phyloP scores from a whole-genome alignment of 163 green algal genomes.

The Chlorella variabilis region DNA sequence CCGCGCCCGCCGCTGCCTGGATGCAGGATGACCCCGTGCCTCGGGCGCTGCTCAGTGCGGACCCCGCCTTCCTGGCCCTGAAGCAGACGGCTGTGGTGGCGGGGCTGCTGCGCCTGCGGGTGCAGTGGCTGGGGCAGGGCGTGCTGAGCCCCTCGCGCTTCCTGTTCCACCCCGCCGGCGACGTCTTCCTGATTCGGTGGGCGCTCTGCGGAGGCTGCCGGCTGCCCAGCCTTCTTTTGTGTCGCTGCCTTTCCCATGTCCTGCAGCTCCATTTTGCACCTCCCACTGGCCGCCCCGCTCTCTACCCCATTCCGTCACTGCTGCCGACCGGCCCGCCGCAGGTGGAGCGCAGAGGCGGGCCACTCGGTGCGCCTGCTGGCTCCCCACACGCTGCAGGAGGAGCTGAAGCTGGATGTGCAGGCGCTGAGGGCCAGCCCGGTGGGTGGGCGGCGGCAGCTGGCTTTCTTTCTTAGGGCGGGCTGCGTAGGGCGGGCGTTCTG shows the following conservation, averaged over 20 bases:
- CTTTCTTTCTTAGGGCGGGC: too few relatives aligned
- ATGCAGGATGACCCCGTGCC: conserved; percentile 72
- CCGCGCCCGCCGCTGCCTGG: too few relatives aligned
- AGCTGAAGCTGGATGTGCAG: conserved; percentile 51
- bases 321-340: too few relatives aligned
- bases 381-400: conserved; percentile 51
- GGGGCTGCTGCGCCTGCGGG: conserved; percentile 40
- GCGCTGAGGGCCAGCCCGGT: conserved; percentile 43
- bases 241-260: too few relatives aligned
- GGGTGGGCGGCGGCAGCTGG: not conserved
- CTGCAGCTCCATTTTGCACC: too few relatives aligned
- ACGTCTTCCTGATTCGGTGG: conserved; percentile 5
- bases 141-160: conserved; percentile 61
- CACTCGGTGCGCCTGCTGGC: conserved; percentile 23
- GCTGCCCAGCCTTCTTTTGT: too few relatives aligned
- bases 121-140: conserved; percentile 50
- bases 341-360: conserved; percentile 15
- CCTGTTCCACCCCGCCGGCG: conserved; percentile 56
- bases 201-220: too few relatives aligned
- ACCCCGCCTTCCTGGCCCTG: conserved; percentile 63
- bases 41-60: conserved; percentile 68
- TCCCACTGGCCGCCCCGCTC: too few relatives aligned
- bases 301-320: too few relatives aligned
- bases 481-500: too few relatives aligned
- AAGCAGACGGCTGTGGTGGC: conserved; percentile 34